Evolutionary conservation across 768 basidiomycete genomes (phyloP).

Genomic region (Tylopilus sp.): DNA sequence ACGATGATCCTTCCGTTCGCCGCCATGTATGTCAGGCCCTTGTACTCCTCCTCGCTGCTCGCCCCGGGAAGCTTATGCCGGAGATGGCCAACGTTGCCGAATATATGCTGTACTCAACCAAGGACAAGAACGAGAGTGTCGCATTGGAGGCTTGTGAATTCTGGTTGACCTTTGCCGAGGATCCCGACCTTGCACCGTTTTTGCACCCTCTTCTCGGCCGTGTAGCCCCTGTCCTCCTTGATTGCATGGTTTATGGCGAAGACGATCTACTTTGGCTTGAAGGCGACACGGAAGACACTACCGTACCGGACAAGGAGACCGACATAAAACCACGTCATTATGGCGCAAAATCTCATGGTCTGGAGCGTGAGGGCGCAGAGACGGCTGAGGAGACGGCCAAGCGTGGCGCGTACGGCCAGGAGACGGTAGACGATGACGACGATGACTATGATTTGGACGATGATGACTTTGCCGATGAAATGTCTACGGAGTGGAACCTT

Average conservation of each 20-base stretch:
- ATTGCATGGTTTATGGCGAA: conserved; percentile 97
- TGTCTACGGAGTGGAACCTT: conserved; percentile 97
- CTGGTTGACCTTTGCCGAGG: conserved; percentile 98
- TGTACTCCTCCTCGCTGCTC: conserved; percentile 86
- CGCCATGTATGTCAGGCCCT: conserved; percentile 95
- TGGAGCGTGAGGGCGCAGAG: conserved; percentile 63
- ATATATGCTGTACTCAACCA: conserved; percentile 98
- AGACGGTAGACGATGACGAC: conserved; percentile 79
- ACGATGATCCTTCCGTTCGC: conserved; percentile 90
- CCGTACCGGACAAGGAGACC: conserved; percentile 87
- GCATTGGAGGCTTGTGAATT: conserved; percentile 99
- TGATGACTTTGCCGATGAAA: conserved; percentile 89
- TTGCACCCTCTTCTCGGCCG: conserved; percentile 85
- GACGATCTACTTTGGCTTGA: conserved; percentile 95
- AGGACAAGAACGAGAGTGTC: conserved; percentile 95
- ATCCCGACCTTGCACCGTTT: conserved; percentile 79
- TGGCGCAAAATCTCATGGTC: conserved; percentile 77
- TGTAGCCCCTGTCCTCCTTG: conserved; percentile 91
- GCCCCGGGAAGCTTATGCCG: conserved; percentile 95
- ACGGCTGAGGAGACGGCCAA: conserved; percentile 37
- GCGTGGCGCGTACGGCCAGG: conserved; percentile 72
- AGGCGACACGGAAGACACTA: conserved; percentile 84
- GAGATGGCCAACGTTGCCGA: conserved; percentile 94
- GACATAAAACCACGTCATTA: conserved; percentile 98
- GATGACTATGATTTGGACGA: conserved; percentile 86